Evolutionary conservation across 352 stramenopile genomes (phyloP).

Genomic region (Pythium sp.): DNA sequence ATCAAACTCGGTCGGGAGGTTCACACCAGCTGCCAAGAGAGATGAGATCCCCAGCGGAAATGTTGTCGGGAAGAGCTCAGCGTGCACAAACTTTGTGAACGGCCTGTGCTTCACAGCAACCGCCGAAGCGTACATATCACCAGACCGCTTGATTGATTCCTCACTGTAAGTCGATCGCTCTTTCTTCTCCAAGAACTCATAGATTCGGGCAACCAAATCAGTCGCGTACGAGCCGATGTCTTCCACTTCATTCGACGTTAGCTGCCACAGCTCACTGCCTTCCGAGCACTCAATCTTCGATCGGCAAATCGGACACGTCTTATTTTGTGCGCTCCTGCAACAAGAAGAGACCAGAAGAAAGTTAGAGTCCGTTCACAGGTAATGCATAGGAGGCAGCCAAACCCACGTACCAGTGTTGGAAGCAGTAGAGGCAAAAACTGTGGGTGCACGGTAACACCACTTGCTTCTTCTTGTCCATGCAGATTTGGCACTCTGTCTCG

Average conservation of each 20-base stretch:
- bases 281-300: conserved; percentile 72
- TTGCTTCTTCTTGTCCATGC: conserved; percentile 85
- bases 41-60: conserved; percentile 49
- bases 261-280: conserved; percentile 71
- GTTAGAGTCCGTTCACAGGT: background rate
- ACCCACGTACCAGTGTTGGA: conserved; percentile 57
- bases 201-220: conserved; percentile 72
- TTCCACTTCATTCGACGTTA: conserved; percentile 67
- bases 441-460: conserved; percentile 69
- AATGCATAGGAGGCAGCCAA: background rate
- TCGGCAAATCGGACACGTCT: conserved; percentile 76
- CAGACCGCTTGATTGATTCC: conserved; percentile 46
- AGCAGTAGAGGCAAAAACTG: conserved; percentile 78
- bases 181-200: conserved; percentile 75
- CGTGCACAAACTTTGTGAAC: conserved; percentile 53
- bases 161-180: conserved; percentile 39
- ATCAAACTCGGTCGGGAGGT: conserved; percentile 45
- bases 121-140: conserved; percentile 40
- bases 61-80: conserved; percentile 48
- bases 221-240: conserved; percentile 76
- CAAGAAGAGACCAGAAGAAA: background rate
- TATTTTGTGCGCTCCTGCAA: conserved; percentile 63
- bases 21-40: conserved; percentile 36
- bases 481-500: conserved; percentile 81
- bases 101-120: conserved; percentile 44